Conservation (phyloP, 2,329 filamentous ascomycete species). For the Phaeosphaeriaceae sp. region DNA sequence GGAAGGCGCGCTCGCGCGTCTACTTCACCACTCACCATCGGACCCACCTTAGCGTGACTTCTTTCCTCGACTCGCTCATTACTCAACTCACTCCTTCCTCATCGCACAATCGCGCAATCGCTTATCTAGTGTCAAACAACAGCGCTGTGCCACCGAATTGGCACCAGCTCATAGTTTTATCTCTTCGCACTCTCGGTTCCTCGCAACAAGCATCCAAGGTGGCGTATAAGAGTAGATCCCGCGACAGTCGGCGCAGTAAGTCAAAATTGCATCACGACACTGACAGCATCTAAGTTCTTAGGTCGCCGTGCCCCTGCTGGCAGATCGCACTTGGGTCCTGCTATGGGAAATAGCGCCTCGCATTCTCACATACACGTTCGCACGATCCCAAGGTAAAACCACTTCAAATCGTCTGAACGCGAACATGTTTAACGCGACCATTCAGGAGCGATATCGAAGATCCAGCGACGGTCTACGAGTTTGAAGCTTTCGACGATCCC, state of each 20-base stretch:
- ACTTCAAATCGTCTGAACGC: too few relatives aligned
- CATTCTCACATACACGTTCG: conserved; percentile 40
- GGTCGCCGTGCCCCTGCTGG: conserved; percentile 28
- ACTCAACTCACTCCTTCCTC: too few relatives aligned
- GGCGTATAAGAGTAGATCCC: conserved; percentile 24
- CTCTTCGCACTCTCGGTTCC: not conserved
- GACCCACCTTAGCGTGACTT: too few relatives aligned
- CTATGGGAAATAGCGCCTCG: conserved; percentile 7
- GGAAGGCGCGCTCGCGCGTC: too few relatives aligned
- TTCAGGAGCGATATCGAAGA: conserved; percentile 9
- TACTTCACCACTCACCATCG: not conserved
- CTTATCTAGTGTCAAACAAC: too few relatives aligned
- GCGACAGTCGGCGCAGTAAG: conserved; percentile 32
- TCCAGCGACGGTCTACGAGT: not conserved
- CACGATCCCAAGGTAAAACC: conserved; percentile 27
- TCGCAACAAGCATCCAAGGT: conserved; percentile 15
- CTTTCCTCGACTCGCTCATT: too few relatives aligned
- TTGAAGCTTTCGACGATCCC: conserved; percentile 12
- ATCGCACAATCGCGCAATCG: too few relatives aligned
- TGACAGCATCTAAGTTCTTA: conserved; percentile 5
- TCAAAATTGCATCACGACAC: not conserved
- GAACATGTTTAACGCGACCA: too few relatives aligned
- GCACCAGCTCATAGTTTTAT: not conserved
- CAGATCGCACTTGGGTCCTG: conserved; percentile 24
- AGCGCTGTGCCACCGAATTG: too few relatives aligned